Evolutionary conservation across 805 yeast species (phyloP).

Genomic region (Candida pseudofarinosa): DNA sequence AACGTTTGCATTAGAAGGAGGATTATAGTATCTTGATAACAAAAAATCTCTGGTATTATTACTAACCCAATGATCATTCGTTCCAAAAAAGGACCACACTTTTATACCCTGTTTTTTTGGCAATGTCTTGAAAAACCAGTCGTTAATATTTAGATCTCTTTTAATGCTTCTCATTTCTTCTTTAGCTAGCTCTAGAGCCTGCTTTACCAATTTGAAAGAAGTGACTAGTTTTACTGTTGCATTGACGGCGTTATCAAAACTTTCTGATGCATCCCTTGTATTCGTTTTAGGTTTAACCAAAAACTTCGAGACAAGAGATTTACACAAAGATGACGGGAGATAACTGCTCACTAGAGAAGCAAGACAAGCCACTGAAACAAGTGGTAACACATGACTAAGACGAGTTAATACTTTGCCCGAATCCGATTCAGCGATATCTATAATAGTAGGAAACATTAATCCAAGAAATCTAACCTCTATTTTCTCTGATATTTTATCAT

Average conservation of each 20-base stretch:
- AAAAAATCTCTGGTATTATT: constrained; percentile 46
- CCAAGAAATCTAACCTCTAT: constrained; percentile 46
- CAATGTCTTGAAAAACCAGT: constrained; percentile 34
- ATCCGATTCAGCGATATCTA: constrained; percentile 49
- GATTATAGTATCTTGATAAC: constrained; percentile 31
- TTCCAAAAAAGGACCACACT: constrained; percentile 57
- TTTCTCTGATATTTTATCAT: constrained; percentile 16
- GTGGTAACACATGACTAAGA: constrained; percentile 25
- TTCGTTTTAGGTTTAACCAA: constrained; percentile 18
- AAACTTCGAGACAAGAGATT: constrained; percentile 16
- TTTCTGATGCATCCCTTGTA: constrained; percentile 15
- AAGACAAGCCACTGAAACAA: constrained; percentile 16
- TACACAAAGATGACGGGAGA: constrained; percentile 13
- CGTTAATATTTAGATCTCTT: constrained; percentile 49
- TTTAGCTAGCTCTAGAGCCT: constrained; percentile 52
- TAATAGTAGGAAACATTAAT: constrained; percentile 65
- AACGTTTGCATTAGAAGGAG: constrained; percentile 20
- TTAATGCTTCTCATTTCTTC: constrained; percentile 56
- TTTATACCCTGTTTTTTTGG: constrained; percentile 18
- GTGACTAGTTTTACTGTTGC: constrained; percentile 42
- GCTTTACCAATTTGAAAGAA: constrained; percentile 45
- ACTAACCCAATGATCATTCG: constrained; percentile 64
- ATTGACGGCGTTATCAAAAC: constrained; percentile 34
- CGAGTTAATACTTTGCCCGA: constrained; percentile 28
- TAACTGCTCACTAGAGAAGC: constrained; percentile 28